These are phyloP conservation scores for Pilasporangium apinafurcum DNA, from an alignment of 352 stramenopile genomes.

Conservation along the genomic window DNA sequence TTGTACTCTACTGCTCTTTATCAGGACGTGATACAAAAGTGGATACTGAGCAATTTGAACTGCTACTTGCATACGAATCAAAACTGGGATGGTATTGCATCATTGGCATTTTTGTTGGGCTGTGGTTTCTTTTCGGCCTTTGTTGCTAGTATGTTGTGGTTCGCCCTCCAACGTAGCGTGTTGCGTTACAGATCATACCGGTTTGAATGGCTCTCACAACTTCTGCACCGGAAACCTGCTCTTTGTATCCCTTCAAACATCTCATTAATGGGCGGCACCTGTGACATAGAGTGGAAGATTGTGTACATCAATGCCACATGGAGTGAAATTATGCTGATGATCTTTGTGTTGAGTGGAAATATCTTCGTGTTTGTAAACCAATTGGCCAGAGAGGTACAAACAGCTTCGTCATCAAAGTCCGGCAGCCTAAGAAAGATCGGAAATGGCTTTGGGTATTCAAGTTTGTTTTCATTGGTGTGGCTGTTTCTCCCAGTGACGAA, in stretches of 20 bases:
- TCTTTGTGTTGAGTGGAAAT: conserved; percentile 5
- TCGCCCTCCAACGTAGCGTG: conserved; percentile 2
- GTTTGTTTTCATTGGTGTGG: conserved; percentile 17
- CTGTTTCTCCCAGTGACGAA: conserved; percentile 11
- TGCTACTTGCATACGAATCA: conserved; percentile 9
- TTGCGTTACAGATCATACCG: conserved; percentile 1
- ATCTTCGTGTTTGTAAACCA: conserved; percentile 15
- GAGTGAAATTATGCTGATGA: conserved; percentile 17
- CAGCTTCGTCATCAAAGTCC: conserved; percentile 3
- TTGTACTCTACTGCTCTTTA: conserved; percentile 19
- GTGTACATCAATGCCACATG: conserved; percentile 15
- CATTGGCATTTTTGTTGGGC: conserved; percentile 15
- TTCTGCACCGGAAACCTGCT: conserved; percentile 16
- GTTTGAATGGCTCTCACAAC: not conserved
- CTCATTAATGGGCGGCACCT: no score
- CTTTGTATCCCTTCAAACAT: not conserved
- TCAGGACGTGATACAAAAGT: conserved; percentile 7
- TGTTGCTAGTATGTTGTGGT: conserved; percentile 9
- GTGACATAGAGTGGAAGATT: not conserved
- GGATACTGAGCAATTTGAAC: conserved; percentile 9
- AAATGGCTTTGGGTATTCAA: conserved; percentile 17
- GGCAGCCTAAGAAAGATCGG: conserved; percentile 9
- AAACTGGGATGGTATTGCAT: conserved; percentile 8
- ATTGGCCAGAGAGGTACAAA: conserved; percentile 1
- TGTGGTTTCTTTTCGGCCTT: conserved; percentile 9